A percentile compares a stretch with the other conserved stretches of the same genome.
phyloP scores from a whole-genome alignment of 164 flowering plant species.

The Stephania cephalantha region DNA sequence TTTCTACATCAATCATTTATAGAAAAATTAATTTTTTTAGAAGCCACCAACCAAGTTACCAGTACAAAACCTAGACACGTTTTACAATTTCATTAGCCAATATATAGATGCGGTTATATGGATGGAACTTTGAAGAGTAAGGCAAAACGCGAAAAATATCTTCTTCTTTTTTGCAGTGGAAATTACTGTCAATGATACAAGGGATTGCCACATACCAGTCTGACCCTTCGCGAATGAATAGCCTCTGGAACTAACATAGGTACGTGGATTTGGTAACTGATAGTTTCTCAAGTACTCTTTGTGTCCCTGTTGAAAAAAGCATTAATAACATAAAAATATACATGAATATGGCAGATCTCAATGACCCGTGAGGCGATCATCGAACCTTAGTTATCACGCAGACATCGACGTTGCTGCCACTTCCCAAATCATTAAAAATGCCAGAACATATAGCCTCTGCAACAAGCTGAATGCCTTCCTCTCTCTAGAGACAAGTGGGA shows the following conservation, averaged over 20 bases:
- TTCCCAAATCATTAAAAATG: constrained; percentile 93
- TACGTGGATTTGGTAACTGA: constrained; percentile 71
- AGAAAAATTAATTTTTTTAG: too few species aligned
- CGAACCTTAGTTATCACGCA: constrained; percentile 94
- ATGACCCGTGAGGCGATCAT: background rate
- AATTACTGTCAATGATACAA: background rate
- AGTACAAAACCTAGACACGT: background rate
- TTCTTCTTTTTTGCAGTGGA: background rate
- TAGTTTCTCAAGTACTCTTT: constrained; percentile 79
- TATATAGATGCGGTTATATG: background rate
- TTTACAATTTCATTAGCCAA: background rate
- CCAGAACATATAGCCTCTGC: constrained; percentile 83
- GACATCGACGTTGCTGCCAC: constrained; percentile 97
- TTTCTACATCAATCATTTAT: too few species aligned
- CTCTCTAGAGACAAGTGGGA: constrained; percentile 50
- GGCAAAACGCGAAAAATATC: background rate
- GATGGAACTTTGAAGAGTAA: background rate
- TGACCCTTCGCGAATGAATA: constrained; percentile 58
- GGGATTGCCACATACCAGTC: constrained; percentile 45
- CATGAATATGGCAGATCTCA: background rate
- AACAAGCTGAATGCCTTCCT: constrained; percentile 79
- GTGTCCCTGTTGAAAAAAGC: constrained; percentile 41
- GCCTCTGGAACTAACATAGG: constrained; percentile 56
- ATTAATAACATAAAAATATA: background rate
- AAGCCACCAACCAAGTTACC: too few species aligned